phyloP scores from a whole-genome alignment of 192 early-diverging fungal genomes.

The Coemansia aciculifera region DNA sequence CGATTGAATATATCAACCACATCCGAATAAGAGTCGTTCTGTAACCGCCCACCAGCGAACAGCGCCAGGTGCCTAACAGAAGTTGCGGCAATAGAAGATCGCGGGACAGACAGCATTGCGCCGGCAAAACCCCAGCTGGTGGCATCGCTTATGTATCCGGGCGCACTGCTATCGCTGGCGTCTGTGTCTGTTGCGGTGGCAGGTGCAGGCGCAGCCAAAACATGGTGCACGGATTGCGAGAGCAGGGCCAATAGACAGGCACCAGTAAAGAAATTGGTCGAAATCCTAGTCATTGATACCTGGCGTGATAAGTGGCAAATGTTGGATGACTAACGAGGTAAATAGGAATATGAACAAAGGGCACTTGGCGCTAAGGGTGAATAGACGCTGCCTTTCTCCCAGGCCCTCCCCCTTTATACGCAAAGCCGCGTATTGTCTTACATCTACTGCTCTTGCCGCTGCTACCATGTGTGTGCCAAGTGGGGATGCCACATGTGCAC shows the following conservation, averaged over 20 bases:
- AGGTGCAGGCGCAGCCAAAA: not conserved
- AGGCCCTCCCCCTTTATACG: not conserved
- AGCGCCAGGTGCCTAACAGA: conserved; percentile 42
- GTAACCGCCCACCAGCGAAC: conserved; percentile 52
- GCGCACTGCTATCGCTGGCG: not conserved
- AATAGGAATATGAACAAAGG: not conserved
- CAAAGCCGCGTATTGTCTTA: not conserved
- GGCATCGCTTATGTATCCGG: conserved; percentile 1
- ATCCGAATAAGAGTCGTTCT: conserved; percentile 37
- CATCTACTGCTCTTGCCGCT: not conserved
- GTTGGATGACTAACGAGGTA: no score
- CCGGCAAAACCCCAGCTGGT: conserved; percentile 38
- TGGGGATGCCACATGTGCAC: not conserved
- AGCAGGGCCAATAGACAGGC: not conserved
- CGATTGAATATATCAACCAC: conserved; percentile 52
- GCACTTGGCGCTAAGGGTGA: not conserved
- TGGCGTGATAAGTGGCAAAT: not conserved
- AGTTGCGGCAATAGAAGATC: conserved; percentile 39
- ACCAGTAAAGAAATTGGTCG: not conserved
- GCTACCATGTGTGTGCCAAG: not conserved
- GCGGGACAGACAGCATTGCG: conserved; percentile 37
- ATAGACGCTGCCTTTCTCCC: not conserved
- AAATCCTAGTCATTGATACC: not conserved
- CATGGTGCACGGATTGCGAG: not conserved
- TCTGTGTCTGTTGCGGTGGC: not conserved